A percentile compares a stretch with the other conserved stretches of the same genome.
Evolutionary conservation across 176 grass and related monocot genomes (phyloP).

Genomic region (Leersia perrieri): DNA sequence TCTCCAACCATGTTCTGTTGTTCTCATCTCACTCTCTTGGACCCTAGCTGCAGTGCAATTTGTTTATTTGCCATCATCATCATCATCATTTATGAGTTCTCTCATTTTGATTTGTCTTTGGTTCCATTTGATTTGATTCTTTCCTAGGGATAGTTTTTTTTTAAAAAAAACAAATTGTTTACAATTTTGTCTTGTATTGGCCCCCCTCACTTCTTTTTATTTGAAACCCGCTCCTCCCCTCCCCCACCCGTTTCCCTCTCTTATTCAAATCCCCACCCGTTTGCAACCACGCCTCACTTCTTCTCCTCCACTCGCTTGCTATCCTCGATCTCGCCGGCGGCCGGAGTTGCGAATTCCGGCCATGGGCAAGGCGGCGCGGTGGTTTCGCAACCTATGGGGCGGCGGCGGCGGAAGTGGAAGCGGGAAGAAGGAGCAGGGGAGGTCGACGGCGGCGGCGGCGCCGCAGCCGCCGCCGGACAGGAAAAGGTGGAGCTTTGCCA

Average conservation of each 20-base stretch:
- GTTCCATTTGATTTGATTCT: not conserved
- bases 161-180: not conserved
- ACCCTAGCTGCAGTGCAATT: not conserved
- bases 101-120: not conserved
- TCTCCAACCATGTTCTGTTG: no score
- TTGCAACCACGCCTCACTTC: conserved; percentile 7
- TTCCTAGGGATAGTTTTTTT: not conserved
- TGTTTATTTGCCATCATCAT: not conserved
- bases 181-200: conserved; percentile 19
- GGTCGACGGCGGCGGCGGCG: not conserved
- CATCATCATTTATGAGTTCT: not conserved
- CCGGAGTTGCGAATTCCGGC: not conserved
- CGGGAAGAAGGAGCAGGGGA: conserved; percentile 37
- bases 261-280: conserved; percentile 42
- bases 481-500: conserved; percentile 85
- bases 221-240: conserved; percentile 20
- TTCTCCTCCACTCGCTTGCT: no score
- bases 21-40: not conserved
- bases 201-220: conserved; percentile 34
- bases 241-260: conserved; percentile 46
- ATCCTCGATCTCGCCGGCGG: conserved; percentile 9
- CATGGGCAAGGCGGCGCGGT: conserved; percentile 84
- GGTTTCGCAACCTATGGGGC: conserved; percentile 63
- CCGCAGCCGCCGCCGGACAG: conserved; percentile 28
- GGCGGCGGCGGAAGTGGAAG: conserved; percentile 18